Base-by-base conservation (phyloP, 345 rosid genomes). In the Noccaea bulbosa region DNA sequence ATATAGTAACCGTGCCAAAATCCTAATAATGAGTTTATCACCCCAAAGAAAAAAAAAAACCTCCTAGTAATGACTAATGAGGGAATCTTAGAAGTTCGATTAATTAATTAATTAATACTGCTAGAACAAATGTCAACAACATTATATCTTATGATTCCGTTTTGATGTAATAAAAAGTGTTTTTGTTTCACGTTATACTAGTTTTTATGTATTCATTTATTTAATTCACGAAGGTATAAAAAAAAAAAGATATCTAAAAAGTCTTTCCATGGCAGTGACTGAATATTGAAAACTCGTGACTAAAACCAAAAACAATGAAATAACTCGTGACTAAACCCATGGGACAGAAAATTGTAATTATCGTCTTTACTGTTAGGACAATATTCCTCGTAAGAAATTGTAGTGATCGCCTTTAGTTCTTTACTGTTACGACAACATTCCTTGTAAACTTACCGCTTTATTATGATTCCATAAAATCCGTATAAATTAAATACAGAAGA, bases 231-330 rank as follows among this genome's bases (percentile, higher is more conserved):
- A 54, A 5, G 40, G 2, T 32, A 33, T n/a, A n/a, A 17, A 17
- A 17, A 17, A 17, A 17, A 17, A 17, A 48, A 35, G 37, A 24
- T 24, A 24, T 24, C 37, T 50, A 22, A 50, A 33, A 38, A 17
- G 20, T 17, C n/a, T n/a, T n/a, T n/a, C n/a, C n/a, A n/a, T 0
- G 20, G 20, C 14, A 55, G 64, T 55, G 64, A 55, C 6, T 68
- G 58, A 56, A 33, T 33, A 55, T 11, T 33, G 45, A 12, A 55
- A 55, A 44, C 46, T 67, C 54, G 72, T 55, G 63, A 67, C 54
- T 54, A 7, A 15, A 41, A 52, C 39, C 52, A 33, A 41, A 49
- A 16, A 41, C 20, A 17, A 17, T 17, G 20, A 15, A 15, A 16
- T 6, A 67, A 53, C 50, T 54, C 45, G 54, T 55, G 64, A 68